Base-by-base conservation (phyloP, 2,329 filamentous ascomycete species). In the Blastomyces gilchristii region DNA sequence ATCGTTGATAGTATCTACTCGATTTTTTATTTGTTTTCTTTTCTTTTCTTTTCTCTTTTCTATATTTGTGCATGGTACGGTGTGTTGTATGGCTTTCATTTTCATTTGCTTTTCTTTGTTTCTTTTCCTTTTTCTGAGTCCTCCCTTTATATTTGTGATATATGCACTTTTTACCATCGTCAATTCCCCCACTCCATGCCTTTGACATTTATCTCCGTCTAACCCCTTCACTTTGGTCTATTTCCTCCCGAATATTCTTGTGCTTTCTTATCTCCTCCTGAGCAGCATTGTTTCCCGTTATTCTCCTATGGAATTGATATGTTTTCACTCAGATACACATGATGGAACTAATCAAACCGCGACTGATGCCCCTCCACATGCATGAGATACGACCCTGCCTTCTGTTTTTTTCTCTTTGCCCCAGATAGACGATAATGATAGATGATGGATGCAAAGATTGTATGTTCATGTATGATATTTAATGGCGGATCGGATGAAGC, bases 231-330 rank as follows among this genome's bases (percentile, higher is more conserved):
- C 16, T 28, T 49, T 63, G 47, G 9, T 39, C 37, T 50, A 16
- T 39, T 34, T 43, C 41, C 50, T n/a, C 9, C 9, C n/a, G 8
- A 16, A 3, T 28, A 14, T 58, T 49, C 3, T 2, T 59, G 25
- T 50, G 39, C 25, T 31, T 50, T 41, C 47, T 52, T 63, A 39
- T 63, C 43, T 14, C n/a, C 56, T 58, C 54, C 37, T 25, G 4
- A 43, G 54, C 34, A 18, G 53, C 34, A 18, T 39, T 14, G 18
- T 43, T 39, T 59, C n/a, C 45, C 28, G 25, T 50, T 58, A 5
- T 39, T 52, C 37, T 41, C 28, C 4, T 47, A 47, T 6, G n/a
- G 45, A 47, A 22, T 18, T 47, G 16, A 18, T 11, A 3, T n/a
- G 18, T 39, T 39, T 39, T 11, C 9, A 12, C 37, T 11, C 9